Conservation (phyloP, 2,329 filamentous ascomycete species). For the Curvularia eragrostidis region DNA sequence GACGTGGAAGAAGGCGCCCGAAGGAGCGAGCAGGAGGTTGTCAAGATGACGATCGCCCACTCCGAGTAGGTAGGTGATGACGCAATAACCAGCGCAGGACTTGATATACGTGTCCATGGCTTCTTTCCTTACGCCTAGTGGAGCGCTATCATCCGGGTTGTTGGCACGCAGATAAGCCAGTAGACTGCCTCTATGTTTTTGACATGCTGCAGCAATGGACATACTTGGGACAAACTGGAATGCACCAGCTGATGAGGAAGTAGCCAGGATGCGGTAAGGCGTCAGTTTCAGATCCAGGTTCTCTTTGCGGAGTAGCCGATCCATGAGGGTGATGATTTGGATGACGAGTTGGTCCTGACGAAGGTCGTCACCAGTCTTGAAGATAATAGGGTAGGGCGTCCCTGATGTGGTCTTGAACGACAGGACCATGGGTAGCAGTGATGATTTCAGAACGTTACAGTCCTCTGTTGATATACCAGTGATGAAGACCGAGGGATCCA, state of each 20-base stretch:
- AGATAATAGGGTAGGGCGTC: slow-evolving; percentile 86
- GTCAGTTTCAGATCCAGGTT: slow-evolving; percentile 94
- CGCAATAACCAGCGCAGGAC: slow-evolving; percentile 96
- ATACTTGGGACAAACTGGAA: slow-evolving; percentile 93
- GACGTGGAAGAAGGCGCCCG: slow-evolving; percentile 96
- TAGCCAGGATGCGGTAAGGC: slow-evolving; percentile 95
- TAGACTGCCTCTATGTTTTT: slow-evolving; percentile 79
- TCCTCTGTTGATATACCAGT: slow-evolving; percentile 83
- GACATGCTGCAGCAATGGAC: slow-evolving; percentile 80
- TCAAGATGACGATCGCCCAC: slow-evolving; percentile 96
- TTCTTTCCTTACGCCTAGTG: slow-evolving; percentile 87
- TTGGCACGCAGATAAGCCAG: slow-evolving; percentile 86
- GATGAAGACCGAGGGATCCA: slow-evolving; percentile 83
- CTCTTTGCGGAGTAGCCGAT: slow-evolving; percentile 91
- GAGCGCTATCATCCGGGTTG: slow-evolving; percentile 83
- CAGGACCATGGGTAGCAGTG: slow-evolving; percentile 86
- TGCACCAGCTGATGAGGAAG: slow-evolving; percentile 84
- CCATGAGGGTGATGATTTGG: slow-evolving; percentile 97
- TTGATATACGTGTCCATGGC: slow-evolving; percentile 94
- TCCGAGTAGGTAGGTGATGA: slow-evolving; percentile 96
- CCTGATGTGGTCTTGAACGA: slow-evolving; percentile 84
- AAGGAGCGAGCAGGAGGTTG: slow-evolving; percentile 88
- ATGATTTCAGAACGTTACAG: slow-evolving; percentile 93
- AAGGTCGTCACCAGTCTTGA: slow-evolving; percentile 96
- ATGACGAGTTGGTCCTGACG: slow-evolving; percentile 97